These are phyloP conservation scores for Nothophoma quercina DNA, from an alignment of 2,329 filamentous ascomycete species.

Conservation along the genomic window DNA sequence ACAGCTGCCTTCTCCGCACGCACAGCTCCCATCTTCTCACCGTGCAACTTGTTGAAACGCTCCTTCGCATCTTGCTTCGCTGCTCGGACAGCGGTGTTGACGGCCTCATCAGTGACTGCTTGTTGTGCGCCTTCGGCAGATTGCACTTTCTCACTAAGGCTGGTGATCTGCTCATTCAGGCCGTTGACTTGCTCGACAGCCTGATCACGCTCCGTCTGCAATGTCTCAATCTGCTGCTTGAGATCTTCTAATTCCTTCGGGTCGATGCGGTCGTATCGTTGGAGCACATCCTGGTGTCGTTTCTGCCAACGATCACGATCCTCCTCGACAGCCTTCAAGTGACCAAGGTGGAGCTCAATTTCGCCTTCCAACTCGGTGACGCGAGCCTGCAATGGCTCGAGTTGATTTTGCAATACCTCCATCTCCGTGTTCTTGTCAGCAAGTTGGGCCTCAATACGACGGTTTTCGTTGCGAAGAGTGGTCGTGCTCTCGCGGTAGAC, in stretches of 20 bases:
- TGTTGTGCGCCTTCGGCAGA: constrained; percentile 44
- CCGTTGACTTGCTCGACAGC: constrained; percentile 58
- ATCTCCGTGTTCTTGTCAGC: constrained; percentile 77
- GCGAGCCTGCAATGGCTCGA: constrained; percentile 82
- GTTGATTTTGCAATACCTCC: constrained; percentile 74
- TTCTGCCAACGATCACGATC: constrained; percentile 96
- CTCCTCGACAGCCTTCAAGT: constrained; percentile 86
- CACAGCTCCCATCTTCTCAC: constrained; percentile 47
- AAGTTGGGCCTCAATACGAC: constrained; percentile 78
- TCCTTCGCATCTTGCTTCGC: constrained; percentile 67
- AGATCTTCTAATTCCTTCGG: constrained; percentile 90
- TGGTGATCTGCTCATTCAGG: constrained; percentile 54
- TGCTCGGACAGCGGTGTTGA: constrained; percentile 45
- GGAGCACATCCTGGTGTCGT: constrained; percentile 91
- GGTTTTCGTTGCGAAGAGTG: constrained; percentile 85
- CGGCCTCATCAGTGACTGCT: constrained; percentile 27
- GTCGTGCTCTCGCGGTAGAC: constrained; percentile 94
- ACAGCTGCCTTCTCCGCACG: constrained; percentile 57
- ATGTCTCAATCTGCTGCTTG: constrained; percentile 73
- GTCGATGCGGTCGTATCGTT: constrained; percentile 94
- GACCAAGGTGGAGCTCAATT: constrained; percentile 81
- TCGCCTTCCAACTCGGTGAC: constrained; percentile 85
- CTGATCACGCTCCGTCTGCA: constrained; percentile 62
- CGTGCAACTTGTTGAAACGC: constrained; percentile 58
- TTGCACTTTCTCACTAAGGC: constrained; percentile 55